Evolutionary conservation across 1,284 basidiomycete species (phyloP), one percentile per base, ranked within the genome.

Genomic region (Trametes pubescens): DNA sequence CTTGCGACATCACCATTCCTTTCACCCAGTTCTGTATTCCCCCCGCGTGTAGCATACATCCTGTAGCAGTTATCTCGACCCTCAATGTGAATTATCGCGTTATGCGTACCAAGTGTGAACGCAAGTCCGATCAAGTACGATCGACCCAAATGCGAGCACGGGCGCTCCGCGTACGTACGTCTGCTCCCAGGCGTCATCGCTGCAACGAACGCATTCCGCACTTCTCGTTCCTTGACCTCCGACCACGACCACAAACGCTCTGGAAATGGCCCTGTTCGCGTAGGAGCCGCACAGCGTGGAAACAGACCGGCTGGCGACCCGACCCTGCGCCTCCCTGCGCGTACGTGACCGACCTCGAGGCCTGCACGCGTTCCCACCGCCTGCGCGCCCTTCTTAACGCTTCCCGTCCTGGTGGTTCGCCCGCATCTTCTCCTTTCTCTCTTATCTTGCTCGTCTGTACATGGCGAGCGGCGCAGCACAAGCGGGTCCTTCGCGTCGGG

Each of bases 401-500:
- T 38, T 44, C 44, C 48, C 16, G 38, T 29, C 14, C 51, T 26
- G 43, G 3, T 37, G 51, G 16, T 44, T 52, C 51, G 21, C 26
- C 34, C 16, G 34, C 51, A 53, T 37, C 18, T 38, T 44, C 40
- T 34, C 32, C 53, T 46, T 29, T 60, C 54, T 53, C 37, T 51
- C 44, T 43, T 29, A 48, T 56, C 46, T 37, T 48, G 34, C 43
- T 56, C 38, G 18, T n/a, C 40, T 58, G 29, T 49, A 26, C 51
- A 68, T 66, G 67, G 47, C 59, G 29, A 49, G 54, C 59, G 57
- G 51, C 44, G 62, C 65, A 60, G 62, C 66, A 59, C 64, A 65
- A 58, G 64, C 67, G 10, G 67, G 67, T 10, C 64, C 67, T n/a
- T 68, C 67, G 13, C 61, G 59, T 18, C 56, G 47, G n/a, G 46